Evolutionary conservation across 2,329 filamentous ascomycete genomes (phyloP).

Genomic region (Pseudogymnoascus verrucosus): DNA sequence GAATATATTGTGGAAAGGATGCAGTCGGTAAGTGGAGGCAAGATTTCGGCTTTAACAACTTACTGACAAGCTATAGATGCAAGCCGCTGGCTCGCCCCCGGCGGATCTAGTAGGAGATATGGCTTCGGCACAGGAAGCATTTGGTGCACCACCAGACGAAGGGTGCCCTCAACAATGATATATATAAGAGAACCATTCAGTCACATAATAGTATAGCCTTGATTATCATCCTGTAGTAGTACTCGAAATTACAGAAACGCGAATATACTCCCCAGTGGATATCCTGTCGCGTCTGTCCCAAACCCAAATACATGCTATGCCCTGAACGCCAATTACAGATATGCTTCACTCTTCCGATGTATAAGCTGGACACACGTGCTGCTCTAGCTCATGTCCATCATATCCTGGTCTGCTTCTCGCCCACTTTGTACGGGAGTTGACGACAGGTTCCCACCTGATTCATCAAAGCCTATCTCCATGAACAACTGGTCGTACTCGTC

Average conservation of each 20-base stretch:
- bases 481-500: constrained; percentile 58
- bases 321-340: constrained; percentile 22
- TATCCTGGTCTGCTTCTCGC: constrained; percentile 23
- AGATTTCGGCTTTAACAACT: constrained; percentile 7
- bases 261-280: constrained; percentile 10
- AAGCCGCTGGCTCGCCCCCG: constrained; percentile 85
- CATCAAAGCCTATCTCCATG: constrained; percentile 51
- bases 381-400: constrained; percentile 24
- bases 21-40: constrained; percentile 67
- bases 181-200: neutral
- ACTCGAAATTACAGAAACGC: constrained; percentile 10
- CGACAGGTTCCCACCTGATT: constrained; percentile 22
- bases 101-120: constrained; percentile 87
- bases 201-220: neutral
- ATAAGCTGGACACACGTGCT: constrained; percentile 6
- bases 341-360: constrained; percentile 1
- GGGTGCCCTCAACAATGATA: constrained; percentile 53
- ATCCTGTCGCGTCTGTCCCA: constrained; percentile 8
- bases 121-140: constrained; percentile 68
- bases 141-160: constrained; percentile 52
- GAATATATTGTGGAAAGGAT: constrained; percentile 95
- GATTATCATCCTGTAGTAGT: constrained; percentile 6
- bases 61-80: constrained; percentile 60
- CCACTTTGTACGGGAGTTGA: constrained; percentile 16
- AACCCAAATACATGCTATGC: constrained; percentile 13